Evolutionary conservation across 2,329 filamentous ascomycete genomes (phyloP).

Genomic region (Diaporthe citri): DNA sequence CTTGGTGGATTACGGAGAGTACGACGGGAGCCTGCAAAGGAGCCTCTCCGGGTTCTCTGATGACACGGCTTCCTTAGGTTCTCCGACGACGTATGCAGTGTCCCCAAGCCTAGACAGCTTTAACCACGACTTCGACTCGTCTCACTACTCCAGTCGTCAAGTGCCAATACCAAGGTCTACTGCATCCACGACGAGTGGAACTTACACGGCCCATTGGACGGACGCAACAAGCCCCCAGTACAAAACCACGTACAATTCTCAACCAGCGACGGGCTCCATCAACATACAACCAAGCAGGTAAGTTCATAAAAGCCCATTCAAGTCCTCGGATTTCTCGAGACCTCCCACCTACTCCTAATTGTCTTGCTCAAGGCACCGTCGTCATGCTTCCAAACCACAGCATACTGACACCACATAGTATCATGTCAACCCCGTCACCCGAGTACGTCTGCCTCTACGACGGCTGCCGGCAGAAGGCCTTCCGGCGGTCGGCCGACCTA

Average conservation of each 20-base stretch:
- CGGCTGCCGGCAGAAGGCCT: conserved; percentile 59
- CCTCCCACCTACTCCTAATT: too few relatives aligned
- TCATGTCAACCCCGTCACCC: background rate
- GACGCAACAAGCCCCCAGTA: background rate
- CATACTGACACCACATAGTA: conserved; percentile 12
- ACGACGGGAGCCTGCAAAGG: conserved; percentile 32
- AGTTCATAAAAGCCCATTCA: background rate
- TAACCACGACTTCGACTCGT: conserved; percentile 1
- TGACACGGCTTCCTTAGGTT: conserved; percentile 16
- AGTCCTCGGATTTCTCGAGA: too few relatives aligned
- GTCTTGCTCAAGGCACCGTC: too few relatives aligned
- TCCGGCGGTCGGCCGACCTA: conserved; percentile 67
- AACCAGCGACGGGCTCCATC: background rate
- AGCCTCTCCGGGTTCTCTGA: conserved; percentile 29
- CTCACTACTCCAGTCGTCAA: background rate
- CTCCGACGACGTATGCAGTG: background rate
- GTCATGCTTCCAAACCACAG: background rate
- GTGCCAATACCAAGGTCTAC: background rate
- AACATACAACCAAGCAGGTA: conserved; percentile 23
- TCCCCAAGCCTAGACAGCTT: conserved; percentile 25
- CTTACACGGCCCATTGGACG: conserved; percentile 7
- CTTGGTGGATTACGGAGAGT: conserved; percentile 15
- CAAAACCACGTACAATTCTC: conserved; percentile 2
- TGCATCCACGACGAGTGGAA: background rate
- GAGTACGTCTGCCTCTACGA: conserved; percentile 53